A percentile compares a stretch with the other conserved stretches of the same genome.
Evolutionary conservation across 2,329 filamentous ascomycete species (phyloP).

Genomic region (Colletotrichum zoysiae): DNA sequence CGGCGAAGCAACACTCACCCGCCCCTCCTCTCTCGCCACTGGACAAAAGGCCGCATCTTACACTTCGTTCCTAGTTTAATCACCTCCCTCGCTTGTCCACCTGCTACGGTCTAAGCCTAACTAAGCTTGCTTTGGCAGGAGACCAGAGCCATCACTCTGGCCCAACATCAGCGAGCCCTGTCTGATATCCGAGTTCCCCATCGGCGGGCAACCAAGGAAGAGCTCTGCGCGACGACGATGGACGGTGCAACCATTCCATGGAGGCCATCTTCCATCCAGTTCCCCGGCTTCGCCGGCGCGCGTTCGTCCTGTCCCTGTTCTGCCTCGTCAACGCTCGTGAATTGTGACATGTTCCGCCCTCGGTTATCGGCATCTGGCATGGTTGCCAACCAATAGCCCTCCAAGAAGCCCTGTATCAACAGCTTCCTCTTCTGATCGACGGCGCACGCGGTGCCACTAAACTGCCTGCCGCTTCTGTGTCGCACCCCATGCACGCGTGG

Average conservation of each 20-base stretch:
- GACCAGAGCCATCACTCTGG: conserved; percentile 21
- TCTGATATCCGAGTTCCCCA: background rate
- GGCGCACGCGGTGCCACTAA: conserved; percentile 7
- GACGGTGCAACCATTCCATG: background rate
- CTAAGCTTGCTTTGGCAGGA: conserved; percentile 29
- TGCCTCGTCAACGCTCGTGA: background rate
- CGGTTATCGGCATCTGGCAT: background rate
- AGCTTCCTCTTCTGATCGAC: conserved; percentile 19
- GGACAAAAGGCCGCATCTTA: background rate
- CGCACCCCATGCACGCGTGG: conserved; percentile 1
- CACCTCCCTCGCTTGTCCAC: conserved; percentile 36
- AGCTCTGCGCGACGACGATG: conserved; percentile 1
- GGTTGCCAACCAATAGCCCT: conserved; percentile 4
- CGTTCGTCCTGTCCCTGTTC: background rate
- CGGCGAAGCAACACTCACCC: conserved; percentile 3
- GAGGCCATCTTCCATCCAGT: background rate
- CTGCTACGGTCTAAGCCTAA: background rate
- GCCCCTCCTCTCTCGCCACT: background rate
- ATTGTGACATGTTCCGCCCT: background rate
- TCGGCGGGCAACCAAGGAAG: background rate
- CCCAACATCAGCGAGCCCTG: conserved; percentile 10
- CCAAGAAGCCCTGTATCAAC: background rate
- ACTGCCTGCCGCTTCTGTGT: conserved; percentile 33
- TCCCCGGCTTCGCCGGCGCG: too few relatives aligned
- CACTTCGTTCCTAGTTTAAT: conserved; percentile 5